Evolutionary conservation across 179 eudicot genomes (phyloP).

Genomic region (Beta macrorhiza): DNA sequence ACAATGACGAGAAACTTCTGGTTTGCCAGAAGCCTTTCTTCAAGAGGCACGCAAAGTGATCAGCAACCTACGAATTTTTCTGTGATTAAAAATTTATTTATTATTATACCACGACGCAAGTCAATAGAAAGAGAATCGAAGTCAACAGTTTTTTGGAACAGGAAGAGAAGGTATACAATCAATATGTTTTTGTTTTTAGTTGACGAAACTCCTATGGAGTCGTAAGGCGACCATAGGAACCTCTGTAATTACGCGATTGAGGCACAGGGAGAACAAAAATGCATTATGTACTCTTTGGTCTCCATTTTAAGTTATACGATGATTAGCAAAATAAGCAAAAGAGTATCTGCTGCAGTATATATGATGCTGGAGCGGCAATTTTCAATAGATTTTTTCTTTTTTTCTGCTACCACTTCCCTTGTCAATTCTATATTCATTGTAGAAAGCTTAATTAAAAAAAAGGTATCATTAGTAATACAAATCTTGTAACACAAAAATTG

Average conservation of each 20-base stretch:
- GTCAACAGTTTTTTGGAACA: slow-evolving; percentile 36
- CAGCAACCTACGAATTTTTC: slow-evolving; percentile 7
- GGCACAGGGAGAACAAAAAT: slow-evolving; percentile 30
- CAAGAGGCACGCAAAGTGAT: slow-evolving; percentile 54
- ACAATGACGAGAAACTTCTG: slow-evolving; percentile 74
- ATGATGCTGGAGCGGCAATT: slow-evolving; percentile 2
- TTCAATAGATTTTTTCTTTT: neutral
- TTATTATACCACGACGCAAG: slow-evolving; percentile 29
- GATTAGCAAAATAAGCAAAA: slow-evolving; percentile 23
- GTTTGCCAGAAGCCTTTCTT: slow-evolving; percentile 94
- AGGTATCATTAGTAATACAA: slow-evolving; percentile 21
- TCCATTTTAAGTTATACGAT: slow-evolving; percentile 36
- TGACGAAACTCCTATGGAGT: slow-evolving; percentile 59
- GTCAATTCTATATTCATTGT: slow-evolving; percentile 26
- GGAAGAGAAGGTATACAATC: slow-evolving; percentile 5
- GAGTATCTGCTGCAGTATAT: slow-evolving; percentile 12
- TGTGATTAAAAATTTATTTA: slow-evolving; percentile 40
- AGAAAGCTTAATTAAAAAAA: slow-evolving; percentile 23
- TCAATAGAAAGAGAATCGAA: slow-evolving; percentile 21
- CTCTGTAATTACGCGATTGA: slow-evolving; percentile 53
- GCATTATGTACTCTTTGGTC: slow-evolving; percentile 34
- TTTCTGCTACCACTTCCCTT: neutral
- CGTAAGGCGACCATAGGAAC: slow-evolving; percentile 73
- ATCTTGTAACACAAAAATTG: slow-evolving; percentile 22
- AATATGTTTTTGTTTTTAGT: slow-evolving; percentile 15